Conservation (phyloP, 1,284 basidiomycete species). For the Marasmius fiardii region DNA sequence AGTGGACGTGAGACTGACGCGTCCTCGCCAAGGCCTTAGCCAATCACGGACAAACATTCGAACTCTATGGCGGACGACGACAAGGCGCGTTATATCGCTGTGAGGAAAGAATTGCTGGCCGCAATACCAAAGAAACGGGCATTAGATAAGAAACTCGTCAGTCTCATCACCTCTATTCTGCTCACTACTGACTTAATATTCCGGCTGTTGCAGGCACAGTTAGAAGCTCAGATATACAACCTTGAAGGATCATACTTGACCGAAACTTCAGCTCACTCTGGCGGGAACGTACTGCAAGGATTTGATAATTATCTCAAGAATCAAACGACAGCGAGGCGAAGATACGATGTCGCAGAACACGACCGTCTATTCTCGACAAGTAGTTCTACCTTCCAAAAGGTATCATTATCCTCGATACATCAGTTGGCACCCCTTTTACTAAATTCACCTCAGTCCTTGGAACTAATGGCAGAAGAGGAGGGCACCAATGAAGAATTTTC, state of each 20-base stretch:
- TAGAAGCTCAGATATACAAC: conserved; percentile 73
- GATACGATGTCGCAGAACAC: conserved; percentile 69
- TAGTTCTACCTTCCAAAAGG: conserved; percentile 71
- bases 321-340: conserved; percentile 58
- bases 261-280: conserved; percentile 68
- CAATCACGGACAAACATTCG: conserved; percentile 32
- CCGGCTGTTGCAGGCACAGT: conserved; percentile 47
- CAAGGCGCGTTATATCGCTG: conserved; percentile 61
- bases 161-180: conserved; percentile 20
- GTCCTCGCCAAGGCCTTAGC: conserved; percentile 24
- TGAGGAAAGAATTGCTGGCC: conserved; percentile 68
- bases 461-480: conserved; percentile 71
- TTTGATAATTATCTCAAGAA: conserved; percentile 83
- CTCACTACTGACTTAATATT: background rate
- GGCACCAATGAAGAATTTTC: conserved; percentile 58
- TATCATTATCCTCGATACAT: conserved; percentile 19
- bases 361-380: conserved; percentile 79
- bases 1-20: conserved; percentile 36
- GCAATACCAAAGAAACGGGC: conserved; percentile 68
- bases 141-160: conserved; percentile 69
- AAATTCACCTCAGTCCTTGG: conserved; percentile 52
- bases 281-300: conserved; percentile 81
- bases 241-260: conserved; percentile 70
- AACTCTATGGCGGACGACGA: conserved; percentile 42
- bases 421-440: background rate